A percentile compares a stretch with the other conserved stretches of the same genome.
Conservation (phyloP, 805 yeast species). For the Candida patagonica region DNA sequence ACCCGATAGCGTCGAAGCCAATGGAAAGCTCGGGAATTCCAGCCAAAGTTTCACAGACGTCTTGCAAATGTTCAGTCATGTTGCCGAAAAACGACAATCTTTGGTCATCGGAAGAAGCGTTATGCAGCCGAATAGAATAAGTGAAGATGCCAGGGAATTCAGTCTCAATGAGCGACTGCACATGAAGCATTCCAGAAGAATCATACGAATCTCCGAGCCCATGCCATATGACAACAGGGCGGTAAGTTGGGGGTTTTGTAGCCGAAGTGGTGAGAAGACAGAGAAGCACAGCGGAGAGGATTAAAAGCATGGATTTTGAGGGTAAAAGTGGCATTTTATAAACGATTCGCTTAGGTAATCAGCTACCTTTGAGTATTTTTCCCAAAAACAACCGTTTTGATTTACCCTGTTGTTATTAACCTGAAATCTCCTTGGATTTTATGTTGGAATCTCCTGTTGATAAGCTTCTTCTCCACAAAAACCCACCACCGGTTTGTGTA, state of each 20-base stretch:
- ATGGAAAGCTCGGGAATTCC: constrained; percentile 35
- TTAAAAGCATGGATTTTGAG: no score
- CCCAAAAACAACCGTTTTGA: no score
- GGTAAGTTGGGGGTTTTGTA: not conserved
- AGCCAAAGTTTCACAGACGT: constrained; percentile 47
- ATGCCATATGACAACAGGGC: constrained; percentile 71
- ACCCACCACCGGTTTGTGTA: no score
- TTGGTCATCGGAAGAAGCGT: constrained; percentile 44
- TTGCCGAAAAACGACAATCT: constrained; percentile 50
- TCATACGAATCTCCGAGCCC: constrained; percentile 74
- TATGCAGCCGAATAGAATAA: constrained; percentile 45
- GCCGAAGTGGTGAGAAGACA: not conserved
- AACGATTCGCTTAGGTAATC: no score
- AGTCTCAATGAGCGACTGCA: constrained; percentile 32
- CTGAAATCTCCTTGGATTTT: no score
- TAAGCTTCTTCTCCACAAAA: no score
- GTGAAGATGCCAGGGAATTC: constrained; percentile 41
- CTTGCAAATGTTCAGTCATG: constrained; percentile 43
- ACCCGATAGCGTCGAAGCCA: constrained; percentile 70
- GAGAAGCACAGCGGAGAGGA: not conserved
- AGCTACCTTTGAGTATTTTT: no score
- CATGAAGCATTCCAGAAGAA: constrained; percentile 47
- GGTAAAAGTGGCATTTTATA: no score
- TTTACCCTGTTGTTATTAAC: no score
- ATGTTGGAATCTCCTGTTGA: not conserved